Conservation (phyloP, 139 green algal genomes). For the Coelastrella sp. region DNA sequence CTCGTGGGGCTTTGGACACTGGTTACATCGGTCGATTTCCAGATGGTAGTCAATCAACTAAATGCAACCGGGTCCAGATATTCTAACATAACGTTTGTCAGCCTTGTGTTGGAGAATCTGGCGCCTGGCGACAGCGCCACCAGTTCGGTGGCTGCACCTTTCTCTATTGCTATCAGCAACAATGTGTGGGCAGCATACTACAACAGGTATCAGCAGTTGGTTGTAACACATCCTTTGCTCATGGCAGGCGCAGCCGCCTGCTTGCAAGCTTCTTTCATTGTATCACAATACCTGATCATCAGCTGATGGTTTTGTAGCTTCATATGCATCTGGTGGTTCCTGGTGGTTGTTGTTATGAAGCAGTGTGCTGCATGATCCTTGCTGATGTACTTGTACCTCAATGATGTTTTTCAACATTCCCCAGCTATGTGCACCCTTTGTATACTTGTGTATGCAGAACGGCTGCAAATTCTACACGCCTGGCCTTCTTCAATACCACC, state of each 20-base stretch:
- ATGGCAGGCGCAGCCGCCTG: not conserved
- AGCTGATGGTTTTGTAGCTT: too few species aligned
- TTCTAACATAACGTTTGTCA: conserved; percentile 28
- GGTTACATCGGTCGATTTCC: conserved; percentile 42
- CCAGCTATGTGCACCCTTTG: not conserved
- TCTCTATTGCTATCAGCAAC: conserved; percentile 36
- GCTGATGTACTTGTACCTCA: too few species aligned
- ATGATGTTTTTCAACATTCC: not conserved
- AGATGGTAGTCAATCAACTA: conserved; percentile 49
- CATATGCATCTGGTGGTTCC: too few species aligned
- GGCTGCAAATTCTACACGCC: conserved; percentile 9
- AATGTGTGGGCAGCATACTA: conserved; percentile 42
- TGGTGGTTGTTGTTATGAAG: too few species aligned
- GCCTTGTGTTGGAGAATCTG: conserved; percentile 40
- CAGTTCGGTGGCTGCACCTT: conserved; percentile 27
- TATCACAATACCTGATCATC: too few species aligned
- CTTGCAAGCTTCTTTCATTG: not conserved
- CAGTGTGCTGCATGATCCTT: too few species aligned
- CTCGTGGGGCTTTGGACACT: conserved; percentile 32
- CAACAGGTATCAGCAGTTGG: conserved; percentile 20
- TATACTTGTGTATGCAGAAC: not conserved
- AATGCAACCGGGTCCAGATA: conserved; percentile 4
- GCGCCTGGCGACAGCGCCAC: conserved; percentile 28
- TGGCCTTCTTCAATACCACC: conserved; percentile 34
- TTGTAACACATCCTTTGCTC: not conserved